Evolutionary conservation across 2,329 filamentous ascomycete species (phyloP).

Genomic region (Fusarium metavorans): DNA sequence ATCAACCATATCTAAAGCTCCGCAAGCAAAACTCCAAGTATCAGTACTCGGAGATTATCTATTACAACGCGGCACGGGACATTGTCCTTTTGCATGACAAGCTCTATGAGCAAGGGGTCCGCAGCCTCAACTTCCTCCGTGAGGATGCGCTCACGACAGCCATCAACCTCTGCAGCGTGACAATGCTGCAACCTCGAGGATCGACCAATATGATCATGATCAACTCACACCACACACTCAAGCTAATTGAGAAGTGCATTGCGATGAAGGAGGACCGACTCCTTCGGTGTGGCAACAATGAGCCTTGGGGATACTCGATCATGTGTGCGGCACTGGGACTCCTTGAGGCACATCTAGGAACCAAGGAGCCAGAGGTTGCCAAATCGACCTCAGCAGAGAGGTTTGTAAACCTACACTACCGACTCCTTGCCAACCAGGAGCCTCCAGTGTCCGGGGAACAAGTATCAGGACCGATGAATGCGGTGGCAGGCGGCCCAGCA

Average conservation of each 20-base stretch:
- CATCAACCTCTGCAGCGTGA: conserved; percentile 71
- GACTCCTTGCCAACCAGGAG: conserved; percentile 67
- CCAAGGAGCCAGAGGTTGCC: conserved; percentile 67
- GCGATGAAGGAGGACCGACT: conserved; percentile 71
- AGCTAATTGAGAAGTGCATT: conserved; percentile 71
- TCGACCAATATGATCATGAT: conserved; percentile 73
- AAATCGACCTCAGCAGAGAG: conserved; percentile 70
- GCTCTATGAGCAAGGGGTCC: conserved; percentile 68
- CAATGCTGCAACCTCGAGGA: conserved; percentile 69
- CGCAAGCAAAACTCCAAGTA: conserved; percentile 71
- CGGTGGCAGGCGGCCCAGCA: conserved; percentile 31
- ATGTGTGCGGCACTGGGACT: conserved; percentile 72
- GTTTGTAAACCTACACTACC: conserved; percentile 70
- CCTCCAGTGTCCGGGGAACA: conserved; percentile 52
- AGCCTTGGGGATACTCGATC: conserved; percentile 73
- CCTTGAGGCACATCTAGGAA: conserved; percentile 69
- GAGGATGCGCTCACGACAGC: conserved; percentile 71
- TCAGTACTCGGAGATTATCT: conserved; percentile 72
- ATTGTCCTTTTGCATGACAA: conserved; percentile 73
- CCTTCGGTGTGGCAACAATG: conserved; percentile 71
- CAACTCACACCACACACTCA: conserved; percentile 69
- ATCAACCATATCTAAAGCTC: conserved; percentile 71
- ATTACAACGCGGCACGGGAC: conserved; percentile 72
- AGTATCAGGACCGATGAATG: conserved; percentile 39
- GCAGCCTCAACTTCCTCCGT: conserved; percentile 69